Evolutionary conservation across 169 alveolate species (phyloP), one percentile per base, ranked within the genome.

Genomic region (Miamiensis avidus): DNA sequence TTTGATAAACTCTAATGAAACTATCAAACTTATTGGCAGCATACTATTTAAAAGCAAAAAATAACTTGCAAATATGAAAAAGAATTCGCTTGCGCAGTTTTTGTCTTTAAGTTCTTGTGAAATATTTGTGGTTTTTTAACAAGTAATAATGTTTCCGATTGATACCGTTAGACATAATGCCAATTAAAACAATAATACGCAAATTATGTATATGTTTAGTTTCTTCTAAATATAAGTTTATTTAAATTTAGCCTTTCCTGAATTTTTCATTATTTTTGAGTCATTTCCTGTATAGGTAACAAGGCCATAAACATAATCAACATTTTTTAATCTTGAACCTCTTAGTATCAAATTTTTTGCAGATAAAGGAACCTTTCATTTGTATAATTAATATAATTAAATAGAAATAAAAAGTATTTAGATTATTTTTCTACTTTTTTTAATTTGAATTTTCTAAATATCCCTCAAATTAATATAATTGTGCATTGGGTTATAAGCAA

Each of bases 1-100:
- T 84, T 97, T 96, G 65, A 96, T 97, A 20, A 98, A 81, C 72
- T 89, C 90, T 64, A 91, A 30, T n/a, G 95, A 84, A 27, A 91
- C 86, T 0, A 91, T 88, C 34, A 91, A 83, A 16, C 91, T 84
- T 11, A 91, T 91, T 11, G 95, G 95, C 34, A 91, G 83, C 88
- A 91, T 78, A 20, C 93, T 91, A 81, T 91, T 91, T 0, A 88
- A 75, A 15, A 91, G 88, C 33, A 91, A 65, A 27, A 91, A 85
- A 82, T 87, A 91, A 34, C 82, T 33, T 6, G 64, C 33, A 29
- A 77, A 77, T 0, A 31, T 77, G 64, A 25, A 77, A 33, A 77
- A 33, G n/a, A 33, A 77, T 0, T 64, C 31, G 0, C 74, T 77
- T 26, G 28, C 28, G 72, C 82, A 77, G n/a, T 77, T 72, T 4